Evolutionary conservation across 108 stramenopile species (phyloP).

Genomic region (Schizochytrium sp.): DNA sequence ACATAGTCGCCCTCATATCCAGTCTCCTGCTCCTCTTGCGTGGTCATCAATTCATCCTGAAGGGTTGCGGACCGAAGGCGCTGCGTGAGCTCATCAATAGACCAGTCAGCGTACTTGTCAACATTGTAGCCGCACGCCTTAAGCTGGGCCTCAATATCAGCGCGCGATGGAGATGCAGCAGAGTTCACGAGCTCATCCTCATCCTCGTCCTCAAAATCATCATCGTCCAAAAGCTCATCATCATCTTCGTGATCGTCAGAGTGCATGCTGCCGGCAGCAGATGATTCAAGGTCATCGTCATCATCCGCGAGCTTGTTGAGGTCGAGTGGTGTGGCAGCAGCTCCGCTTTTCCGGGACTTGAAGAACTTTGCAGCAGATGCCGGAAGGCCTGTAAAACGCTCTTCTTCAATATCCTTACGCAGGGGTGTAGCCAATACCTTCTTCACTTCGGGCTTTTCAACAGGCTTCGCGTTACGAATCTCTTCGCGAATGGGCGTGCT

Average conservation of each 20-base stretch:
- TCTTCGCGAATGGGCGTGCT: constrained; percentile 32
- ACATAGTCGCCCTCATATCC: constrained; percentile 1
- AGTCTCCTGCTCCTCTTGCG: neutral
- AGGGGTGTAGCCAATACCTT: constrained; percentile 29
- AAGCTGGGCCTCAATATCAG: neutral
- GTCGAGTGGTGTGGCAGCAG: neutral
- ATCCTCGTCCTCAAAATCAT: neutral
- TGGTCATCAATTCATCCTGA: neutral
- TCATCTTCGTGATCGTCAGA: neutral
- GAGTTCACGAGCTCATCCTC: constrained; percentile 10
- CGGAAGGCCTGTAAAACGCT: constrained; percentile 31
- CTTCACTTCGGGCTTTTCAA: constrained; percentile 17
- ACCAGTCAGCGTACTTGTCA: neutral
- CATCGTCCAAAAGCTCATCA: neutral
- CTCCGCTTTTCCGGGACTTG: neutral
- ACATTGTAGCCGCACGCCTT: neutral
- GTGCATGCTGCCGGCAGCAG: neutral
- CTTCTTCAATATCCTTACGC: constrained; percentile 27
- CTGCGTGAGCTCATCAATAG: constrained; percentile 24
- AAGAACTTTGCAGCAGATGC: constrained; percentile 13
- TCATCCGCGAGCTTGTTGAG: neutral
- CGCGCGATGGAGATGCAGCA: neutral
- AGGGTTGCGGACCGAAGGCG: neutral
- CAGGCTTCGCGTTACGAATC: constrained; percentile 9
- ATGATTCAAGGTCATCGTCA: neutral